Evolutionary conservation across 352 stramenopile genomes (phyloP), one percentile per base, ranked within the genome.

Genomic region (Peronosclerospora sorghi): DNA sequence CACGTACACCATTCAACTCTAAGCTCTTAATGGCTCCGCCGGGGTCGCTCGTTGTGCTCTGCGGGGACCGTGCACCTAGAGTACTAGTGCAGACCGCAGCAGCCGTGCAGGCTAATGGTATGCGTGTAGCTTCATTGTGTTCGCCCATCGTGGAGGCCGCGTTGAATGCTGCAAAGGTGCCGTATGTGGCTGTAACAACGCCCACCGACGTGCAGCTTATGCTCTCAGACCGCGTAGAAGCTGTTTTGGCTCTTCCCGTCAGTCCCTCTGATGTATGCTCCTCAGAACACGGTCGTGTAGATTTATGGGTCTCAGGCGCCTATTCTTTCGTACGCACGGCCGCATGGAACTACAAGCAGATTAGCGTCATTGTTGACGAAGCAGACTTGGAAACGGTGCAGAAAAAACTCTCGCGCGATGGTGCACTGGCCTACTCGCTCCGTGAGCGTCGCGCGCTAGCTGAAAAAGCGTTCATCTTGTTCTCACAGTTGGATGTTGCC

Each of bases 331-430:
- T 89, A 42, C 83, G 82, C 52, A 73, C 80, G 1, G 76, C 81
- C 7, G 82, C 83, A 2, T 88, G 83, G 75, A 86, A 92, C 59
- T 62, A 94, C 65, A 83, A 88, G 56, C 78, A 87, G 59, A 85
- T 89, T 43, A 74, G 59, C 43, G 82, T 95, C 27, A 54, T 94
- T 4, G 62, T 87, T 20, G 65, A 90, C 57, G 65, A 82, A 9
- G 28, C 47, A 8, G 74, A 92, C 51, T 58, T 92, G 14, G 36
- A 40, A 2, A 48, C 41, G 7, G 54, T 94, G 32, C 39, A 50
- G 17, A 55, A 44, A 53, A 83, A 82, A 48, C 53, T 88, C 32
- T 79, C 78, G 19, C 65, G 62, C 45, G 61, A 86, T 44, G 80
- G 68, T 4, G 54, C 48, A 27, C 55, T 95, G 18, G 68, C 64